phyloP scores from a whole-genome alignment of 306 rosid genomes.

The Corylus americana region DNA sequence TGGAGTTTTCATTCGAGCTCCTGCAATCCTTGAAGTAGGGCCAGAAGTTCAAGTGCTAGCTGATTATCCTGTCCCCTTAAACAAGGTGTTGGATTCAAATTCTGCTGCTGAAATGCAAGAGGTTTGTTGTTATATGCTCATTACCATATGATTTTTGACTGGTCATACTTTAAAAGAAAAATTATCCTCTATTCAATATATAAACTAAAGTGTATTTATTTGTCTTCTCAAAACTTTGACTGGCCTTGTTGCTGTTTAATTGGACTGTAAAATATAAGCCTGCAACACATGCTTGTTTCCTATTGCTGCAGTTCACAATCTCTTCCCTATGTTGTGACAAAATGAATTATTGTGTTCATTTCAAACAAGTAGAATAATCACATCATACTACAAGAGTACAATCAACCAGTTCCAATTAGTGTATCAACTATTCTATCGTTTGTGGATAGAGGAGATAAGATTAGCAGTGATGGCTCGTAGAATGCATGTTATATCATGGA shows the following conservation, averaged over 20 bases:
- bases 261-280: neutral
- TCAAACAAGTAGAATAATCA: neutral
- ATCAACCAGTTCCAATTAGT: neutral
- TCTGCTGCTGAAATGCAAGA: constrained; percentile 42
- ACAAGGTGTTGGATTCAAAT: constrained; percentile 32
- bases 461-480: neutral
- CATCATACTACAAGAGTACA: neutral
- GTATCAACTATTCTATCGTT: neutral
- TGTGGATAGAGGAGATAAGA: neutral
- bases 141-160: neutral
- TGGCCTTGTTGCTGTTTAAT: neutral
- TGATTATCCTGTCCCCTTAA: constrained; percentile 54
- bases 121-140: constrained; percentile 43
- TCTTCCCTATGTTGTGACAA: neutral
- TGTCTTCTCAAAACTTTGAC: neutral
- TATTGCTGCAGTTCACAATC: neutral
- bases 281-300: neutral
- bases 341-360: neutral
- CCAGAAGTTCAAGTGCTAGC: constrained; percentile 89
- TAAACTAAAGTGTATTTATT: neutral
- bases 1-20: constrained; percentile 94
- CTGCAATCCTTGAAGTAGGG: constrained; percentile 89
- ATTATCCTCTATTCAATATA: neutral
- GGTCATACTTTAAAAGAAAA: neutral
- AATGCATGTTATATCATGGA: neutral